These are phyloP conservation scores for Gillenia trifoliata DNA, from an alignment of 306 rosid species.

Conservation along the genomic window DNA sequence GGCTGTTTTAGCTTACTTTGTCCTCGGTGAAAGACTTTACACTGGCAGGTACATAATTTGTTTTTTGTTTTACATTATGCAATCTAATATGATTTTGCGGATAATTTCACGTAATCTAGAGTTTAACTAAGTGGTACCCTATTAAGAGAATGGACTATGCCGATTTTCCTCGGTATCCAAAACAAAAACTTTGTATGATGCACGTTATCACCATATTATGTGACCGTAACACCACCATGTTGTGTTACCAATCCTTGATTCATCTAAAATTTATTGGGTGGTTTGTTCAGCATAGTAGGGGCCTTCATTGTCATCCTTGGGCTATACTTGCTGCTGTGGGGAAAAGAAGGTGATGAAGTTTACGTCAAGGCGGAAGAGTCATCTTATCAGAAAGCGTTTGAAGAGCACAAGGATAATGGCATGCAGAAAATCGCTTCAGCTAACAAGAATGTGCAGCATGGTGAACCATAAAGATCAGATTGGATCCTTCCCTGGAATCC, in stretches of 20 bases:
- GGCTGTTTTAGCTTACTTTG: conserved; percentile 65
- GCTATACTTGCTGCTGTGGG: conserved; percentile 70
- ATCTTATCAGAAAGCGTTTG: conserved; percentile 4
- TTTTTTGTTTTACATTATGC: neutral
- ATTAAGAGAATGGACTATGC: neutral
- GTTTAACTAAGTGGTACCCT: neutral
- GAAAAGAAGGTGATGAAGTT: conserved; percentile 57
- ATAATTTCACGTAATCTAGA: neutral
- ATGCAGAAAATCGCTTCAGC: neutral
- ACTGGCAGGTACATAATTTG: conserved; percentile 62
- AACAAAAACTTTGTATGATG: neutral
- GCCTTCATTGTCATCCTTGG: conserved; percentile 57
- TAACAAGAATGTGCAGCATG: neutral
- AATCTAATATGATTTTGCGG: neutral
- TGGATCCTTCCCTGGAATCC: neutral
- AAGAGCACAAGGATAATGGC: neutral
- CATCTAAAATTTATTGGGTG: neutral
- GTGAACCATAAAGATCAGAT: neutral
- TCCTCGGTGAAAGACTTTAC: conserved; percentile 73
- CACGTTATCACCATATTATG: neutral
- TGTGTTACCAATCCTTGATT: neutral
- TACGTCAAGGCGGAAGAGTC: conserved; percentile 30
- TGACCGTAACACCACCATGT: neutral
- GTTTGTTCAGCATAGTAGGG: conserved; percentile 62
- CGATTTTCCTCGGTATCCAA: neutral